Evolutionary conservation across 441 rosid genomes (phyloP).

Genomic region (Erysimum pusillum): DNA sequence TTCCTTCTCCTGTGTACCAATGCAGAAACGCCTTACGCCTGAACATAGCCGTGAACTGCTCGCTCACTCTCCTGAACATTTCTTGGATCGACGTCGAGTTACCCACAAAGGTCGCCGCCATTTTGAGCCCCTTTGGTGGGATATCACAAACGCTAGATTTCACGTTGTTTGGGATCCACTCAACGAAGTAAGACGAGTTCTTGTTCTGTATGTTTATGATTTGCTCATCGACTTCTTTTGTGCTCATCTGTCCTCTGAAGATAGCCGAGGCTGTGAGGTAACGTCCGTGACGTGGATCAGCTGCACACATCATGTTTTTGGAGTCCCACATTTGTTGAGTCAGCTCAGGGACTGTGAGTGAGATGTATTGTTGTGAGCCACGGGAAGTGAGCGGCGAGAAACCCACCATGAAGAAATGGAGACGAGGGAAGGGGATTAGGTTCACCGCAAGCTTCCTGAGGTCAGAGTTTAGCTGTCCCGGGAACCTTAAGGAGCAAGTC

Average conservation of each 20-base stretch:
- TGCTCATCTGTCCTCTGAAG: constrained; percentile 81
- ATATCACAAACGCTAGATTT: constrained; percentile 68
- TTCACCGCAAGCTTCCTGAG: constrained; percentile 61
- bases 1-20: constrained; percentile 38
- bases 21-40: constrained; percentile 36
- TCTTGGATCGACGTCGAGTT: constrained; percentile 24
- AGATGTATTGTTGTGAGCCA: constrained; percentile 63
- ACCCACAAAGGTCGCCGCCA: constrained; percentile 30
- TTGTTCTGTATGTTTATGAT: constrained; percentile 73
- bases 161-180: constrained; percentile 71
- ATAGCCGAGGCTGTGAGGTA: constrained; percentile 89
- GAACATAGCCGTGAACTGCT: constrained; percentile 37
- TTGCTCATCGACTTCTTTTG: constrained; percentile 70
- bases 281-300: constrained; percentile 68
- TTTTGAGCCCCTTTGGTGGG: constrained; percentile 49
- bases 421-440: constrained; percentile 69
- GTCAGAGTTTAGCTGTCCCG: constrained; percentile 67
- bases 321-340: constrained; percentile 53
- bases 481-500: constrained; percentile 67
- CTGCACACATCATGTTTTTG: constrained; percentile 45
- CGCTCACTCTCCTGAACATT: constrained; percentile 36
- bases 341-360: constrained; percentile 50
- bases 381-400: constrained; percentile 69
- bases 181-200: constrained; percentile 68
- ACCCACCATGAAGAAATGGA: constrained; percentile 75